Evolutionary conservation across 345 rosid species (phyloP).

Genomic region (Sonneratia caseolaris): DNA sequence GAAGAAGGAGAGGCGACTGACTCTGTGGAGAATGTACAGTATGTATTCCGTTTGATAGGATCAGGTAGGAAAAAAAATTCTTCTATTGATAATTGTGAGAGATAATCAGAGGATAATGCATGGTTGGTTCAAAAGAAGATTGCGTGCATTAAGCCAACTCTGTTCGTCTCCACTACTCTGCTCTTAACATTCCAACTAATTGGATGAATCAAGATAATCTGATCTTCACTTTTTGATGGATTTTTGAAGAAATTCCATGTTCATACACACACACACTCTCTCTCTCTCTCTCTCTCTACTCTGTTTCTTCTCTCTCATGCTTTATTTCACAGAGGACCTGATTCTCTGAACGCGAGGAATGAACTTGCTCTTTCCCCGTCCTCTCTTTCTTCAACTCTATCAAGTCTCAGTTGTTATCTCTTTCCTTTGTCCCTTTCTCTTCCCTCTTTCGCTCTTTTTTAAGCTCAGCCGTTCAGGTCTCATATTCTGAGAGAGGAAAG

Average conservation of each 20-base stretch:
- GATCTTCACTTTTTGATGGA: background rate
- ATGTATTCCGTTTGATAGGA: background rate
- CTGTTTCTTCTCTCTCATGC: slow-evolving; percentile 8
- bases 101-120: slow-evolving; percentile 2
- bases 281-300: background rate
- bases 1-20: background rate
- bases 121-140: background rate
- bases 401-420: slow-evolving; percentile 1
- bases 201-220: background rate
- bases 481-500: slow-evolving; percentile 11
- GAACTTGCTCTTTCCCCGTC: slow-evolving; percentile 24
- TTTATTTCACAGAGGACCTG: slow-evolving; percentile 69
- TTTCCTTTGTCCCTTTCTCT: slow-evolving; percentile 9
- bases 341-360: slow-evolving; percentile 73
- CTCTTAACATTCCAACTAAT: background rate
- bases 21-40: background rate
- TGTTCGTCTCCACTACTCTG: background rate
- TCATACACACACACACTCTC: background rate
- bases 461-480: slow-evolving; percentile 2
- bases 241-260: background rate
- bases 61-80: background rate
- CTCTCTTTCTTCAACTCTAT: slow-evolving; percentile 13
- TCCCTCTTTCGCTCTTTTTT: background rate
- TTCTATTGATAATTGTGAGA: background rate
- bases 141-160: background rate